Percentiles rank a stretch among this genome's conserved stretches.
Conservation (phyloP, 176 grass and related monocot species). For the Coix lacrymajobi region DNA sequence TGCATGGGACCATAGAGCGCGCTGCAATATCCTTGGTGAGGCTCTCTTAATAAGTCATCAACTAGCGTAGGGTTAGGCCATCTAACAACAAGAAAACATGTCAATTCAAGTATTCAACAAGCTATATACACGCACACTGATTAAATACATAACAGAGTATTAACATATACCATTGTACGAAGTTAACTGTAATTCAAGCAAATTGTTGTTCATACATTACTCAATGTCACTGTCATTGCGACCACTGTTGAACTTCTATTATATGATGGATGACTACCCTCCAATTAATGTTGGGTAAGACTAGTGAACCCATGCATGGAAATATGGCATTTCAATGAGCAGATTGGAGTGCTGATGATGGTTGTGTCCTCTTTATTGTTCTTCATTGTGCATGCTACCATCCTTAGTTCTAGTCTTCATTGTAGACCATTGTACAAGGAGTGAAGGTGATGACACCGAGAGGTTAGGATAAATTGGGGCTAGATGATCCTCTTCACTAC, state of each 20-base stretch:
- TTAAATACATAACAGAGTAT: background rate
- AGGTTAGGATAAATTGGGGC: too few relatives aligned
- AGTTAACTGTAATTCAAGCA: background rate
- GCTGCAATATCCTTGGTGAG: too few relatives aligned
- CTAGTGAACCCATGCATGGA: background rate
- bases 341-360: background rate
- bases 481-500: too few relatives aligned
- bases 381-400: background rate
- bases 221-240: background rate
- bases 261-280: background rate
- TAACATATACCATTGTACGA: background rate
- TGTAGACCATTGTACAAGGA: too few relatives aligned
- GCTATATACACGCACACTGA: background rate
- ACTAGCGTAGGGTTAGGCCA: background rate
- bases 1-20: background rate
- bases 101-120: background rate
- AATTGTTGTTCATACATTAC: background rate
- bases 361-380: background rate
- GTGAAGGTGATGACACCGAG: too few relatives aligned
- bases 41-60: background rate
- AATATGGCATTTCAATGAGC: background rate
- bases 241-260: background rate
- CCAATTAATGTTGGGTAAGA: background rate
- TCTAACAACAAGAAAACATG: background rate
- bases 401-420: too few relatives aligned